Evolutionary conservation across 139 green algal genomes (phyloP).

Genomic region (Ostreobium quekettii): DNA sequence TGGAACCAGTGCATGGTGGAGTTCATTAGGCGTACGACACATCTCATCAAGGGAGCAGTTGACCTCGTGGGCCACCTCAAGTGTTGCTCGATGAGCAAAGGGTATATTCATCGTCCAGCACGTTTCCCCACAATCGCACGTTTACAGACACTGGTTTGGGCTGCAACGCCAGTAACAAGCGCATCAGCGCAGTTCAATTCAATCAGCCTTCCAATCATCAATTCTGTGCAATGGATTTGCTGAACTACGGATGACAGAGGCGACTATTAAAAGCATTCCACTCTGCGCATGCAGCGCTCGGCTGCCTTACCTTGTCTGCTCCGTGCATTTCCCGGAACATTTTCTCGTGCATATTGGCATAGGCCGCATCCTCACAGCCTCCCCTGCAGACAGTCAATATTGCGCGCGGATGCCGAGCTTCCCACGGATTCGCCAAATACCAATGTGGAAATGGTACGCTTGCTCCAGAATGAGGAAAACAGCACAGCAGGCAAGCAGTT

Average conservation of each 20-base stretch:
- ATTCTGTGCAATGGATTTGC: neutral
- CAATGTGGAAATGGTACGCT: neutral
- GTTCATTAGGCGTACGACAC: neutral
- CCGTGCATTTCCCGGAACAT: constrained; percentile 56
- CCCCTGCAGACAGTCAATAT: neutral
- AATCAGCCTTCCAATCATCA: no score
- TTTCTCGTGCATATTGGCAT: constrained; percentile 24
- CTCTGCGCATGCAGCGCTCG: no score
- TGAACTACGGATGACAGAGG: no score
- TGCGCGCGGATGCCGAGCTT: neutral
- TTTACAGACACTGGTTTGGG: no score
- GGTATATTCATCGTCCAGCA: no score
- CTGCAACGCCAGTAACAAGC: no score
- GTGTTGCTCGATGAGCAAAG: no score
- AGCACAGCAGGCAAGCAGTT: neutral
- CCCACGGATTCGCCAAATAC: neutral
- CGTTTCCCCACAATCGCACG: no score
- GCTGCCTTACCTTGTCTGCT: constrained; percentile 35
- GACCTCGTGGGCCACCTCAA: neutral
- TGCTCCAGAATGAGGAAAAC: neutral
- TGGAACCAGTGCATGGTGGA: neutral
- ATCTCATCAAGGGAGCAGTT: neutral
- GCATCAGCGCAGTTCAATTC: no score
- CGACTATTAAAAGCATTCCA: no score
- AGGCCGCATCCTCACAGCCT: constrained; percentile 3